Percentiles rank a stretch among this genome's conserved stretches.
phyloP scores from a whole-genome alignment of 2,329 filamentous ascomycete species.

The Fusarium sp. region DNA sequence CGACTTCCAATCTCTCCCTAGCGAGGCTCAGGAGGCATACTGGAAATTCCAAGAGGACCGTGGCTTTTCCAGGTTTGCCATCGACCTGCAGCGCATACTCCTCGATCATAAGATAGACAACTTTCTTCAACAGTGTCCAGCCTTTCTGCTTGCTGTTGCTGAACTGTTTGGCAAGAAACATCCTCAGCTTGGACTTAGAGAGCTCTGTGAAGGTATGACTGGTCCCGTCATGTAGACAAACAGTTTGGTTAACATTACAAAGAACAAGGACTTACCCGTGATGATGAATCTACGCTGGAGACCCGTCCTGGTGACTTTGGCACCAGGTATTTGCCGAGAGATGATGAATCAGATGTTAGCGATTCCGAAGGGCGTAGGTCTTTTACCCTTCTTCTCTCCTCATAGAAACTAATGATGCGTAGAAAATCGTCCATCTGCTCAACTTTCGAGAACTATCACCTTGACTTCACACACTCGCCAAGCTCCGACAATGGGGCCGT shows the following conservation, averaged over 20 bases:
- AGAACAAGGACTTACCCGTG: neutral
- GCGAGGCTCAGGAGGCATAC: slow-evolving; percentile 20
- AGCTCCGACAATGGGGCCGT: neutral
- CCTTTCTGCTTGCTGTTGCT: slow-evolving; percentile 17
- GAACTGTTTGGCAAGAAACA: slow-evolving; percentile 40
- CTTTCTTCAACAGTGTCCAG: slow-evolving; percentile 31
- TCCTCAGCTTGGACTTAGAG: slow-evolving; percentile 19
- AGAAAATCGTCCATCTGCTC: neutral
- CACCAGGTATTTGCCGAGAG: neutral
- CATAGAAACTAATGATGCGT: neutral
- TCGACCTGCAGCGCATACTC: slow-evolving; percentile 27
- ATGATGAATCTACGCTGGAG: neutral
- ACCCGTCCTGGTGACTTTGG: neutral
- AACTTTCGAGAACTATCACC: slow-evolving; percentile 15
- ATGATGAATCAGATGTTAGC: neutral
- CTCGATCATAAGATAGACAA: slow-evolving; percentile 27
- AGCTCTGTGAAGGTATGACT: slow-evolving; percentile 27
- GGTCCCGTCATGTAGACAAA: neutral
- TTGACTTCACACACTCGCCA: neutral
- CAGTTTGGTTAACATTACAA: neutral
- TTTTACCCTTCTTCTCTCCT: neutral
- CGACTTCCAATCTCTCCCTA: slow-evolving; percentile 27
- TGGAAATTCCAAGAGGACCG: slow-evolving; percentile 15
- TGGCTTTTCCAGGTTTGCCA: slow-evolving; percentile 12
- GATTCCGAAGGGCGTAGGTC: slow-evolving; percentile 1